Base-by-base conservation (phyloP, 306 rosid species). In the Cicer judaicum region DNA sequence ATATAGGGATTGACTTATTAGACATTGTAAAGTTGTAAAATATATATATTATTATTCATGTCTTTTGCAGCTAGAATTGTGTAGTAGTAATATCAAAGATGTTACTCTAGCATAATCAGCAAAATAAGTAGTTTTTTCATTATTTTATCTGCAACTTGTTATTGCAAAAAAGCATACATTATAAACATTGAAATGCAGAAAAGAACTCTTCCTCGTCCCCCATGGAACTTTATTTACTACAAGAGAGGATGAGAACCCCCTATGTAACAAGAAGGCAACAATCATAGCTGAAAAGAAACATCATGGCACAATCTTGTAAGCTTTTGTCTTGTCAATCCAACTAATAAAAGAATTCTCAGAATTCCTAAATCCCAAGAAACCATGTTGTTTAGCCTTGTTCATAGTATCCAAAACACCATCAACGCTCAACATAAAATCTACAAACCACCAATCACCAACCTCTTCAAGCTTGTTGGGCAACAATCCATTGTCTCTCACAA, bases 341-440 rank as follows among this genome's bases (percentile, higher is more conserved):
- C 40, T 19, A 1, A 73, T 2, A 19, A 87, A 80, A 0, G 90
- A 84, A 8, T 57, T 80, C 71, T 68, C 73, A 12, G 91, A 84
- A 85, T 89, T 88, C 69, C 97, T 84, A 60, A 89, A 91, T 5
- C 97, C 94, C 12, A 83, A 70, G 61, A 89, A 91, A 0, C 92
- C 92, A 76, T 89, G 91, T 39, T 89, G 88, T 24, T 86, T 89
- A 1, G 91, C 83, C 78, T 91, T 91, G 81, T 87, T 91, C 92
- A 91, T 84, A 42, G 62, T 79, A 29, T 80, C 87, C 42, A 87
- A 29, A 49, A 11, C 3, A 0, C 24, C 44, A 1, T 74, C 84
- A 63, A 1, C 39, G 50, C 77, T 77, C 41, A 91, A 50, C 0
- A 34, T 1, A 3, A 10, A 0, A 76, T 87, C 97, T 0, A 42